These are phyloP conservation scores for Teunomyces panamensis DNA, from an alignment of 805 yeast species.

Conservation along the genomic window DNA sequence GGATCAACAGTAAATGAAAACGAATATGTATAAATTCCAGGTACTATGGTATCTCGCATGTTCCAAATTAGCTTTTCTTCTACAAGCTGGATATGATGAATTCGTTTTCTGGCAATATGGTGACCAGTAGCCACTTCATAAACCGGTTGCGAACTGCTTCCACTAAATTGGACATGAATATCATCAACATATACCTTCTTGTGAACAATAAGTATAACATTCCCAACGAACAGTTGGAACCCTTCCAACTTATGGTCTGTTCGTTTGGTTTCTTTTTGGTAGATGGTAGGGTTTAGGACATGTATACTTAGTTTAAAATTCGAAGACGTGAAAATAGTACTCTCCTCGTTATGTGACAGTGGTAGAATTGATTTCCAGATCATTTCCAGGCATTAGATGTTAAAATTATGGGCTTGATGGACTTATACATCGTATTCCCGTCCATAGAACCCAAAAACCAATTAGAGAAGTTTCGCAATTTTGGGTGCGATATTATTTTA, in stretches of 20 bases:
- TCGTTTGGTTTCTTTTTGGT: constrained; percentile 9
- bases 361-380: constrained; percentile 30
- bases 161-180: not conserved
- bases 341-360: constrained; percentile 25
- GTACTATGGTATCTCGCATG: not conserved
- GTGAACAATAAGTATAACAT: not conserved
- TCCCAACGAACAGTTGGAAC: constrained; percentile 4
- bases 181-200: not conserved
- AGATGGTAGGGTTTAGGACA: constrained; percentile 7
- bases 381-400: constrained; percentile 17
- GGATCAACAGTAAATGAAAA: constrained; percentile 12
- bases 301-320: constrained; percentile 11
- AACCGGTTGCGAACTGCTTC: not conserved
- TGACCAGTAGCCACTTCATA: not conserved
- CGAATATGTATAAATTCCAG: constrained; percentile 13
- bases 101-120: not conserved
- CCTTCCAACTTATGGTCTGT: constrained; percentile 8
- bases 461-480: not conserved
- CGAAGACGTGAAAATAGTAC: constrained; percentile 22
- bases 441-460: no score
- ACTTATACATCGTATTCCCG: no score
- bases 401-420: not conserved
- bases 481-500: not conserved
- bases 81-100: not conserved
- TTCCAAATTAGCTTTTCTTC: constrained; percentile 9